Evolutionary conservation across 2,329 filamentous ascomycete genomes (phyloP), one percentile per base, ranked within the genome.

Genomic region (Colletotrichum siamense): DNA sequence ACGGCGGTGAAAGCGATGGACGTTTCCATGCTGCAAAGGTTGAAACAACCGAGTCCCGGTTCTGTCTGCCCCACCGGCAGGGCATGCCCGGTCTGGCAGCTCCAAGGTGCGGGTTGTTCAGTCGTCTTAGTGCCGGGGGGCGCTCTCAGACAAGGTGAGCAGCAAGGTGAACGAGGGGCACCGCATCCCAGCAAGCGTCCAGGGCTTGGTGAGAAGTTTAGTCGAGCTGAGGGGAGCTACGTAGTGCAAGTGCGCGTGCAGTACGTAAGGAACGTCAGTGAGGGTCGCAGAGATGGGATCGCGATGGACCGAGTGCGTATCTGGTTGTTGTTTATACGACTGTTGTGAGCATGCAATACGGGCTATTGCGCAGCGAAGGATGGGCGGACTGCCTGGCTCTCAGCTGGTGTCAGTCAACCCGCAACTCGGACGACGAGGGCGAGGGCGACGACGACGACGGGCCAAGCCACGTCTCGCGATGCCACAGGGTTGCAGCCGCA

Each of bases 21-120:
- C 64, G 69, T 76, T 73, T 73, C 73, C 62, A 59, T 69, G 57
- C 55, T 73, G 63, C 70, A 36, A 18, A 15, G 39, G 63, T 76
- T 73, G 69, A 76, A 76, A 76, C 73, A 73, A 62, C 69, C 69
- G 57, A 73, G 63, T 76, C 69, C 73, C 73, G 63, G 73, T 73
- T 73, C 57, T 67, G 63, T 28, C 26, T 68, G 73, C 30, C 68
- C 69, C 63, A 26, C 73, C 61, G 63, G 44, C 73, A 75, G 69
- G 69, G 69, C 69, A 68, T 39, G 52, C 73, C 73, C 55, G 15
- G 73, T 52, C 39, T 55, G 30, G 64, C 63, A 52, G 68, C 36
- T 70, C 36, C 36, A 24, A 55, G 52, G 65, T 63, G 71, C 73
- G 49, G 52, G 16, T 18, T 30, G 34, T 62, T 32, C 52, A 69